A percentile compares a stretch with the other conserved stretches of the same genome.
phyloP scores from a whole-genome alignment of 495 filamentous ascomycete genomes.

The Podospora australis region DNA sequence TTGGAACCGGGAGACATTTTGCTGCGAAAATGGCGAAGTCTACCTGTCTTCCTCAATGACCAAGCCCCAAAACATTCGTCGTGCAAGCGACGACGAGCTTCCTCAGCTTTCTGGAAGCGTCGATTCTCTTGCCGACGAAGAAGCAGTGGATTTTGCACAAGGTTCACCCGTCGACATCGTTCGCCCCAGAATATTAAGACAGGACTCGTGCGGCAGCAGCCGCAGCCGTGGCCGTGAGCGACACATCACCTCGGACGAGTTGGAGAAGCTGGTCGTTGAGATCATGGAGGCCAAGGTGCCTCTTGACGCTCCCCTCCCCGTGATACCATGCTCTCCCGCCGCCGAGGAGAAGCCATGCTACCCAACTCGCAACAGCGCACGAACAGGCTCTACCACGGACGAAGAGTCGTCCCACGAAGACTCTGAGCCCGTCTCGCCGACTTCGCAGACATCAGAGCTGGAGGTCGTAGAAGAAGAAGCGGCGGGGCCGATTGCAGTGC shows the following conservation, averaged over 20 bases:
- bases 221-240: conserved; percentile 70
- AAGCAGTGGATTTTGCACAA: conserved; percentile 61
- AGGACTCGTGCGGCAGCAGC: conserved; percentile 49
- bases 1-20: conserved; percentile 95
- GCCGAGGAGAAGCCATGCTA: conserved; percentile 22
- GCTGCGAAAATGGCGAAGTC: conserved; percentile 57
- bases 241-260: conserved; percentile 79
- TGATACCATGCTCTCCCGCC: conserved; percentile 29
- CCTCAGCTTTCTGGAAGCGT: conserved; percentile 89
- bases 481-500: conserved; percentile 28
- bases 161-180: conserved; percentile 50
- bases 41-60: conserved; percentile 34
- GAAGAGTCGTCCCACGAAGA: conserved; percentile 31
- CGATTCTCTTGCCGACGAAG: conserved; percentile 73
- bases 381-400: conserved; percentile 32
- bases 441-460: conserved; percentile 10
- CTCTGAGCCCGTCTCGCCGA: conserved; percentile 22
- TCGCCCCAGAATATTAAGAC: conserved; percentile 50
- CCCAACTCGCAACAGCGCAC: conserved; percentile 17
- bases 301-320: conserved; percentile 50
- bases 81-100: conserved; percentile 43
- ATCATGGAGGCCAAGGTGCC: conserved; percentile 76
- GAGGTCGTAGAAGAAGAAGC: conserved; percentile 21
- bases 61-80: conserved; percentile 41
- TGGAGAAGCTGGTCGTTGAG: conserved; percentile 82